Evolutionary conservation across 176 grass and related monocot species (phyloP).

Genomic region (Aechmea fasciata): DNA sequence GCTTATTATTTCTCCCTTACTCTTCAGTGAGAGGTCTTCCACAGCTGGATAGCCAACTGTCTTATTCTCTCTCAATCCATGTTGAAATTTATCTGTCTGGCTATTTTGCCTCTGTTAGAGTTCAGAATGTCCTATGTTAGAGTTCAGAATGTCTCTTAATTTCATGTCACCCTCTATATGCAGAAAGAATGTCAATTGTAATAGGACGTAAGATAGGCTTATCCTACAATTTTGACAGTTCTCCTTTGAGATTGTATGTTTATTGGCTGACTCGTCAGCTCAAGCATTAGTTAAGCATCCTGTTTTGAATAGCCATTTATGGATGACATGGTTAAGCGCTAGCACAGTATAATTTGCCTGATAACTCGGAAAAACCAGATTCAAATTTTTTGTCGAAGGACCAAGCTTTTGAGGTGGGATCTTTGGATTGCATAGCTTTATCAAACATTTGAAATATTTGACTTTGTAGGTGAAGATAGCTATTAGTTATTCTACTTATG

Average conservation of each 20-base stretch:
- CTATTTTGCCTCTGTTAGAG: background rate
- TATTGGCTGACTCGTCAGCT: background rate
- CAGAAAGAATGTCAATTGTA: too few relatives aligned
- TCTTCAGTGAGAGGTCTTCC: background rate
- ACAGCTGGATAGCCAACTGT: background rate
- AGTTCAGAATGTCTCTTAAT: background rate
- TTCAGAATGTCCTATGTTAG: background rate
- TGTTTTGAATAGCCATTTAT: background rate
- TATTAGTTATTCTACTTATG: background rate
- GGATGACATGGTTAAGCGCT: background rate
- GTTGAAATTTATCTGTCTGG: background rate
- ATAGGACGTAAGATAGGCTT: background rate
- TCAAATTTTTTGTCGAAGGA: background rate
- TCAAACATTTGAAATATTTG: background rate
- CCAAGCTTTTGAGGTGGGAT: background rate
- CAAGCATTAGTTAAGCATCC: background rate
- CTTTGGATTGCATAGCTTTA: background rate
- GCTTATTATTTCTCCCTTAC: background rate
- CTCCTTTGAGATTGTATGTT: background rate
- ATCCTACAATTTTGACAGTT: background rate
- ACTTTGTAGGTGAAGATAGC: conserved; percentile 1
- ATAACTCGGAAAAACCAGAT: background rate
- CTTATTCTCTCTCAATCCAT: background rate
- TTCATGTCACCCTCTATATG: background rate
- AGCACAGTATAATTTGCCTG: background rate